Evolutionary conservation across 2,329 filamentous ascomycete species (phyloP).

Genomic region (Elsinoe australis): DNA sequence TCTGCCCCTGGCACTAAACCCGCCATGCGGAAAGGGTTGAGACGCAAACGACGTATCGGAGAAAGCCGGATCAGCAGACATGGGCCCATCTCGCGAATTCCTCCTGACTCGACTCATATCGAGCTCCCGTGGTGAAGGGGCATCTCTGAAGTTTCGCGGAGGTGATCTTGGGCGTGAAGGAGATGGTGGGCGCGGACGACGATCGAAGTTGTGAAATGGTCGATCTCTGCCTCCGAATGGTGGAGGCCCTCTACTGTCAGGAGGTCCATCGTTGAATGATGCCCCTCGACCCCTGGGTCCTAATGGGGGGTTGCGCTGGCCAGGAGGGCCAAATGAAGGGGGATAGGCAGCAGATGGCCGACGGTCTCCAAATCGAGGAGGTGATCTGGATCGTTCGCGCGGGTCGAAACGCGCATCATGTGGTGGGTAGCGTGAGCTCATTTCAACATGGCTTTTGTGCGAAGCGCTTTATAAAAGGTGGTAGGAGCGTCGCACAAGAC

Average conservation of each 20-base stretch:
- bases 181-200: slow-evolving; percentile 54
- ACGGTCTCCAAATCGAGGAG: slow-evolving; percentile 62
- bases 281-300: slow-evolving; percentile 54
- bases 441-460: slow-evolving; percentile 16
- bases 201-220: slow-evolving; percentile 46
- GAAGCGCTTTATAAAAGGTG: neutral
- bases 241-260: slow-evolving; percentile 55
- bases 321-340: slow-evolving; percentile 24
- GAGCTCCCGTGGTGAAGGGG: slow-evolving; percentile 51
- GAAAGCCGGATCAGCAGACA: slow-evolving; percentile 62
- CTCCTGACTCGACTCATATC: slow-evolving; percentile 61
- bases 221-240: slow-evolving; percentile 56
- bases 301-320: slow-evolving; percentile 54
- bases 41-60: slow-evolving; percentile 57
- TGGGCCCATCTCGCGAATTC: slow-evolving; percentile 64
- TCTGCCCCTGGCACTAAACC: slow-evolving; percentile 44
- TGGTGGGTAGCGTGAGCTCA: slow-evolving; percentile 21
- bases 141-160: slow-evolving; percentile 50
- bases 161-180: slow-evolving; percentile 56
- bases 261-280: slow-evolving; percentile 45
- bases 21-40: slow-evolving; percentile 47
- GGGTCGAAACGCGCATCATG: slow-evolving; percentile 31
- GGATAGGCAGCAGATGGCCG: slow-evolving; percentile 53
- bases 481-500: neutral
- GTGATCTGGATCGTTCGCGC: slow-evolving; percentile 65